Evolutionary conservation across 106 monocot genomes (phyloP).

Genomic region (Xerophyta viscosa): DNA sequence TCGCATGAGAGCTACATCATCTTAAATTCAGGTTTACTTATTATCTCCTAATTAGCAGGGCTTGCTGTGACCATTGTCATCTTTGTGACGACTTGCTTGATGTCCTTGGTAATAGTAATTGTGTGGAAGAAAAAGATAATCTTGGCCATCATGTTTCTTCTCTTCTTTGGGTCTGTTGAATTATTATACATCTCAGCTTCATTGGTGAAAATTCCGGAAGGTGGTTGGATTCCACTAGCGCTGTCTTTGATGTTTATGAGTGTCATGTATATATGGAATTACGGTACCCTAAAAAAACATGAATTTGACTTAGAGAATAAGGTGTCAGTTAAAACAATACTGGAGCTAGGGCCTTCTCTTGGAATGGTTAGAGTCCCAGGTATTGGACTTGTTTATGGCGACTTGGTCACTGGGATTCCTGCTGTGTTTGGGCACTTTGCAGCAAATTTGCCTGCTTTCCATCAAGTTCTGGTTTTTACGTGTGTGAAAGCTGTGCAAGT

Average conservation of each 20-base stretch:
- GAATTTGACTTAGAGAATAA: conserved; percentile 71
- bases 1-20: too few relatives aligned
- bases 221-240: conserved; percentile 70
- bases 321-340: conserved; percentile 49
- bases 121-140: conserved; percentile 55
- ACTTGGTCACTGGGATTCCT: conserved; percentile 61
- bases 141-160: conserved; percentile 22
- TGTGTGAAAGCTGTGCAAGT: conserved; percentile 66
- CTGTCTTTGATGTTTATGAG: conserved; percentile 51
- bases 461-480: conserved; percentile 60
- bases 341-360: conserved; percentile 47
- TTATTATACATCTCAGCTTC: conserved; percentile 50
- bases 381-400: conserved; percentile 59
- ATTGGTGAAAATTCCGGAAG: conserved; percentile 55
- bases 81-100: conserved; percentile 61
- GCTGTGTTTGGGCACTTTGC: conserved; percentile 77
- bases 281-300: conserved; percentile 56
- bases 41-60: conserved; percentile 21
- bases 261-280: conserved; percentile 76
- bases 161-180: conserved; percentile 53
- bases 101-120: conserved; percentile 66
- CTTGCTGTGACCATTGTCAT: conserved; percentile 55
- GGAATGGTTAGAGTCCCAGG: conserved; percentile 81
- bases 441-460: conserved; percentile 75
- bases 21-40: background rate